These are phyloP conservation scores for Amylostereum chailletii DNA, from an alignment of 1,284 basidiomycete species.

Conservation along the genomic window DNA sequence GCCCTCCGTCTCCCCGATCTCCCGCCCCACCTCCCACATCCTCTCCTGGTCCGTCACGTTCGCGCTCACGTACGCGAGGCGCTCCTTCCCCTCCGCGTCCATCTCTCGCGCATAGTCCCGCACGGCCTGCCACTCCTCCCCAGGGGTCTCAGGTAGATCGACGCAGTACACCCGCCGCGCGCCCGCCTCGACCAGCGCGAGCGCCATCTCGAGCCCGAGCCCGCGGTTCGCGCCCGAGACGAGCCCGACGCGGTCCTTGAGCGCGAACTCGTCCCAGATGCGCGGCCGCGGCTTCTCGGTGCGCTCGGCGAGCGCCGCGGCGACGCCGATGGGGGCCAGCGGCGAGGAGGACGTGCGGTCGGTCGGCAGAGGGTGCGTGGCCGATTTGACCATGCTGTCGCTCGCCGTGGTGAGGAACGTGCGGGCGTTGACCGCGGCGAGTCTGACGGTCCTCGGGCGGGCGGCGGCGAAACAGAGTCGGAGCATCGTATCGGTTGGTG, in stretches of 20 bases:
- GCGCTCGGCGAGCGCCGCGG: constrained; percentile 42
- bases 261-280: constrained; percentile 56
- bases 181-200: constrained; percentile 70
- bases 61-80: constrained; percentile 57
- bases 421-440: neutral
- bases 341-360: constrained; percentile 15
- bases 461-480: too few relatives aligned
- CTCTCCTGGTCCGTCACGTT: constrained; percentile 56
- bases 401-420: neutral
- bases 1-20: constrained; percentile 55
- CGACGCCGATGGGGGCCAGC: constrained; percentile 54
- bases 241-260: constrained; percentile 66
- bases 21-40: constrained; percentile 46
- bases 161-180: constrained; percentile 71
- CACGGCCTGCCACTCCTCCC: constrained; percentile 58
- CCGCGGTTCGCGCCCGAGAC: constrained; percentile 78
- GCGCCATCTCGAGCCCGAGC: constrained; percentile 76
- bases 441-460: too few relatives aligned
- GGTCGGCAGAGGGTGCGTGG: constrained; percentile 1
- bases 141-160: constrained; percentile 60
- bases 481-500: too few relatives aligned
- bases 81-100: constrained; percentile 26
- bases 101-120: constrained; percentile 42
- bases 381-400: neutral
- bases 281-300: constrained; percentile 19